Evolutionary conservation across 148 eudicot species (phyloP).

Genomic region (Rhododendron molle): DNA sequence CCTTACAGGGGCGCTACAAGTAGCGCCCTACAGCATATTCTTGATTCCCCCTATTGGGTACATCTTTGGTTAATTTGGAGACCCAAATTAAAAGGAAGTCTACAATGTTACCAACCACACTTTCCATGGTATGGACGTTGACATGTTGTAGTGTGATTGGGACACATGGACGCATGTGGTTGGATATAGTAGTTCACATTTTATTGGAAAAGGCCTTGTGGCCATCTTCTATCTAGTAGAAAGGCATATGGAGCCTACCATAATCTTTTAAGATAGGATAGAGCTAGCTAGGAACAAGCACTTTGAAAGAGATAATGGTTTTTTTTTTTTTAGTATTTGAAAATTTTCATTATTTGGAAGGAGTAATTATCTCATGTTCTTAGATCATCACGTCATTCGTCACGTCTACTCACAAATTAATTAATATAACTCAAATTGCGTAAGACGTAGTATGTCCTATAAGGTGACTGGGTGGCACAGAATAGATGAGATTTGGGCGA

Average conservation of each 20-base stretch:
- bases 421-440: neutral
- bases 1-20: too few relatives aligned
- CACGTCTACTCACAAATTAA: neutral
- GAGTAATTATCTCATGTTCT: neutral
- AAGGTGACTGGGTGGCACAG: too few relatives aligned
- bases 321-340: neutral
- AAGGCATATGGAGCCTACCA: neutral
- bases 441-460: neutral
- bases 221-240: neutral
- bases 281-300: neutral
- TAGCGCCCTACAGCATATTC: too few relatives aligned
- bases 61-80: neutral
- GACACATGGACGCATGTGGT: neutral
- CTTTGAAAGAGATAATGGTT: neutral
- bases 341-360: neutral
- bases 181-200: neutral
- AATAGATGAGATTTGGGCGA: neutral
- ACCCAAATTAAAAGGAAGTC: neutral
- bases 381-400: neutral
- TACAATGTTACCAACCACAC: neutral
- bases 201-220: neutral
- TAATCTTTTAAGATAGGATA: neutral
- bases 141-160: neutral
- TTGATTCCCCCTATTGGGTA: neutral
- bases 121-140: neutral